Conservation (phyloP, 495 filamentous ascomycete genomes). For the Staphylotrichum longicolle region DNA sequence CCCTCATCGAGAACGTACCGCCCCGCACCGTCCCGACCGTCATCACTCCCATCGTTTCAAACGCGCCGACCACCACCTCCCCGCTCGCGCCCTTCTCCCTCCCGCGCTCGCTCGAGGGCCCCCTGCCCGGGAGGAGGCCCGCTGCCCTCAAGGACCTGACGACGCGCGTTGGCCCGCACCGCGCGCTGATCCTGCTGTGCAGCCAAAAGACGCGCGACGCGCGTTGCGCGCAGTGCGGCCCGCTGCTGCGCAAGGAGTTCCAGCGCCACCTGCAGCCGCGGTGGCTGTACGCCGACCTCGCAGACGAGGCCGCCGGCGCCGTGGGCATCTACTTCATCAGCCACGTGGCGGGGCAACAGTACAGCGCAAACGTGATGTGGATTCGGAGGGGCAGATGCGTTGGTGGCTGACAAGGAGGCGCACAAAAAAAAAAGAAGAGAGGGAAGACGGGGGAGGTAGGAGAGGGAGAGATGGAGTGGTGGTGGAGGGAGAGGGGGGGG, state of each 20-base stretch:
- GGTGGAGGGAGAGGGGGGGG: conserved; percentile 22
- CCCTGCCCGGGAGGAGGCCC: conserved; percentile 40
- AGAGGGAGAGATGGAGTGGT: conserved; percentile 27
- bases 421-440: conserved; percentile 24
- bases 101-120: conserved; percentile 53
- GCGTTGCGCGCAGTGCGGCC: conserved; percentile 92
- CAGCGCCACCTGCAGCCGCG: conserved; percentile 83
- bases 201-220: conserved; percentile 91
- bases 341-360: conserved; percentile 95
- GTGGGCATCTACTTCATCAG: conserved; percentile 94
- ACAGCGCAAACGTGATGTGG: conserved; percentile 89
- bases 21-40: conserved; percentile 70
- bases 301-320: conserved; percentile 85
- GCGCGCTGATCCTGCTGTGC: conserved; percentile 86
- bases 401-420: conserved; percentile 35
- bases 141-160: conserved; percentile 49
- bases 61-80: conserved; percentile 69
- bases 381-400: conserved; percentile 65
- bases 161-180: conserved; percentile 72
- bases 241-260: conserved; percentile 79
- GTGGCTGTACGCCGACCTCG: conserved; percentile 79
- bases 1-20: conserved; percentile 79
- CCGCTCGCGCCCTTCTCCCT: conserved; percentile 53
- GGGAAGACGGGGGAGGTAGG: conserved; percentile 16
- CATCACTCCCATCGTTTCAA: conserved; percentile 68